These are phyloP conservation scores for Fusarium sp. DNA, from an alignment of 2,329 filamentous ascomycete species.

Conservation along the genomic window DNA sequence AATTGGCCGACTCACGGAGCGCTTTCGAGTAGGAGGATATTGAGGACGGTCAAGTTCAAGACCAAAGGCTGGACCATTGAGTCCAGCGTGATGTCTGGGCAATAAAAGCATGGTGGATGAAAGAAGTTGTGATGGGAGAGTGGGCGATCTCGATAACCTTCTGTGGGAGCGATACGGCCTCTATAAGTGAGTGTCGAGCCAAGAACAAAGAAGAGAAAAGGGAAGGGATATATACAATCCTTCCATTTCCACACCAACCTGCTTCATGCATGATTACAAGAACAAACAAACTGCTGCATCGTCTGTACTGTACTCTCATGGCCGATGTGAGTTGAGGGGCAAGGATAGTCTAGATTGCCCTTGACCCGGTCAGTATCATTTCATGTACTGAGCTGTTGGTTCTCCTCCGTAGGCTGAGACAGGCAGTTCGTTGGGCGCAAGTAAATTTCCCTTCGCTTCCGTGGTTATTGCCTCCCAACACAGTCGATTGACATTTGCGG, in stretches of 20 bases:
- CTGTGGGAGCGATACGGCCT: constrained; percentile 40
- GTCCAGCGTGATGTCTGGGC: constrained; percentile 37
- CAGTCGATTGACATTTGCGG: constrained; percentile 1
- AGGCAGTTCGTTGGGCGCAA: constrained; percentile 22
- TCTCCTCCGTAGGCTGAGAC: constrained; percentile 51
- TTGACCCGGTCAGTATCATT: constrained; percentile 34
- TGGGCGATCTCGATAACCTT: constrained; percentile 42
- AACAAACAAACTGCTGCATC: constrained; percentile 33
- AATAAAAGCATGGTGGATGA: constrained; percentile 48
- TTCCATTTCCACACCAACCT: constrained; percentile 4
- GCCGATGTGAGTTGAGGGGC: constrained; percentile 29
- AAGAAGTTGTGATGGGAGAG: constrained; percentile 1
- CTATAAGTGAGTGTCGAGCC: constrained; percentile 38
- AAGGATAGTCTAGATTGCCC: constrained; percentile 35
- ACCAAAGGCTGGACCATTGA: constrained; percentile 19
- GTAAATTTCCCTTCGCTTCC: constrained; percentile 20
- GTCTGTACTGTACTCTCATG: constrained; percentile 9
- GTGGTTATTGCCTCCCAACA: not conserved
- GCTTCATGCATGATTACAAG: constrained; percentile 22
- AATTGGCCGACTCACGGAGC: constrained; percentile 17
- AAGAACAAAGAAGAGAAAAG: constrained; percentile 6
- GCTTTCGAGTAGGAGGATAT: constrained; percentile 17
- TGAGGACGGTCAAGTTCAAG: constrained; percentile 29
- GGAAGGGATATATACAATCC: constrained; percentile 6
- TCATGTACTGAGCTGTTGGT: constrained; percentile 45